Evolutionary conservation across 495 filamentous ascomycete species (phyloP), one percentile per base, ranked within the genome.

Genomic region (Achaetomiella virescens): DNA sequence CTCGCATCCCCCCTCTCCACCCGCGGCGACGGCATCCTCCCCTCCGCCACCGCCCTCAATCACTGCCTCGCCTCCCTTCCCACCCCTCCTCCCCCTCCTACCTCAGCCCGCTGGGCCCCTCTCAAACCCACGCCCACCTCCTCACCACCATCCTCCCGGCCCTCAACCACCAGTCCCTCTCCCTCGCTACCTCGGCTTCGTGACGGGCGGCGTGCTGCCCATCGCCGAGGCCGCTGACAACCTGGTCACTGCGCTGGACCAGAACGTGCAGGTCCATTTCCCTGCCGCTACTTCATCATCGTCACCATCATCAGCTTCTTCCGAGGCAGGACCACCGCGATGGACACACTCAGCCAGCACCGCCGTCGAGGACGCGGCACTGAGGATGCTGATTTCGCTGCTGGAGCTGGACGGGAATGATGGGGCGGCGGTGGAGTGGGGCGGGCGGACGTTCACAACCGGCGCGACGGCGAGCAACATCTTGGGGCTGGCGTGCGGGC

Each of bases 401-500:
- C 70, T 96, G 12, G 65, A 70, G 6, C 70, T 97, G 1, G 66
- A 66, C 0, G 52, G 50, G 49, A 48, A 1, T 3, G 17, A 17
- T 0, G 27, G 24, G 6, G 6, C 8, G 37, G 24, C 0, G 21
- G 22, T 17, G 10, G 11, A n/a, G 24, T 9, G 89, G 80, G 78
- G 58, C 64, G 1, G 84, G 14, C 77, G 82, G 18, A 91, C 84
- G 0, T 93, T 97, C 61, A 96, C 90, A 1, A 97, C 91, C 0
- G 91, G 92, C 1, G 91, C 89, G 1, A 97, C 92, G 2, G 88
- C 80, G 4, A 86, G 85, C 56, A 97, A 96, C 69, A 78, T 95
- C 33, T 69, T 96, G 1, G 91, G 90, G 0, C 69, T 95, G 18
- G 88, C 87, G 6, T 90, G 84, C 63, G 90, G 81, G 8, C 74